Conservation (phyloP, 192 early-diverging fungal species). For the Chytriomyces confervae region DNA sequence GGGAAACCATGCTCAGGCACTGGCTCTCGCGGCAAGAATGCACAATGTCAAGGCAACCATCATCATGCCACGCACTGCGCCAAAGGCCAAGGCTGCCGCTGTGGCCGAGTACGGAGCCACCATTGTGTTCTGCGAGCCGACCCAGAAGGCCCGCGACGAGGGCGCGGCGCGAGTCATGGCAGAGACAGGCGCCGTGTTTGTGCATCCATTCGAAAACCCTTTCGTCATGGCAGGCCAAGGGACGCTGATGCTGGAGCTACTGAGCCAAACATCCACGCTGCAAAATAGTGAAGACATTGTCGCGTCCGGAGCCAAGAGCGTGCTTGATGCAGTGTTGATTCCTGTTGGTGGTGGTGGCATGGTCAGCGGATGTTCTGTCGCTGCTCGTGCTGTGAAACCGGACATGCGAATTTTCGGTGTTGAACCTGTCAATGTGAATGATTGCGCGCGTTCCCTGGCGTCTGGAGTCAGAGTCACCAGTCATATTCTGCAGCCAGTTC, state of each 20-base stretch:
- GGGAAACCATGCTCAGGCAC: slow-evolving; percentile 50
- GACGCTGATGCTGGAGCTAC: slow-evolving; percentile 57
- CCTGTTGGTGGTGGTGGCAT: slow-evolving; percentile 65
- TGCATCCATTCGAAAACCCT: slow-evolving; percentile 59
- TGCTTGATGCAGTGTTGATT: slow-evolving; percentile 56
- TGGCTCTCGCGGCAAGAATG: slow-evolving; percentile 58
- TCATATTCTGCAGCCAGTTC: slow-evolving; percentile 1
- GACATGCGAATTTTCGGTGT: slow-evolving; percentile 56
- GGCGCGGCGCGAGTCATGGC: slow-evolving; percentile 36
- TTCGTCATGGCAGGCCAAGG: slow-evolving; percentile 65
- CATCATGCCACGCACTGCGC: slow-evolving; percentile 57
- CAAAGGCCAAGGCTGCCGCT: slow-evolving; percentile 55
- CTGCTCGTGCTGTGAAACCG: slow-evolving; percentile 44
- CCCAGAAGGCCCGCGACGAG: slow-evolving; percentile 46
- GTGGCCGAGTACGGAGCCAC: slow-evolving; percentile 56
- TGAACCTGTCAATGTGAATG: slow-evolving; percentile 32
- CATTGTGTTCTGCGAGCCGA: slow-evolving; percentile 56
- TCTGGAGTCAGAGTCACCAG: not conserved
- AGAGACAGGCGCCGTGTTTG: slow-evolving; percentile 55
- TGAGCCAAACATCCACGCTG: slow-evolving; percentile 43
- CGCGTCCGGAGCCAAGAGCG: slow-evolving; percentile 1
- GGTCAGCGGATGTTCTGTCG: slow-evolving; percentile 54
- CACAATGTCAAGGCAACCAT: slow-evolving; percentile 51
- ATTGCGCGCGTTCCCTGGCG: not conserved
- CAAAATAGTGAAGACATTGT: slow-evolving; percentile 3